phyloP scores from a whole-genome alignment of 208 protist species.

The Crithidia mellificae region DNA sequence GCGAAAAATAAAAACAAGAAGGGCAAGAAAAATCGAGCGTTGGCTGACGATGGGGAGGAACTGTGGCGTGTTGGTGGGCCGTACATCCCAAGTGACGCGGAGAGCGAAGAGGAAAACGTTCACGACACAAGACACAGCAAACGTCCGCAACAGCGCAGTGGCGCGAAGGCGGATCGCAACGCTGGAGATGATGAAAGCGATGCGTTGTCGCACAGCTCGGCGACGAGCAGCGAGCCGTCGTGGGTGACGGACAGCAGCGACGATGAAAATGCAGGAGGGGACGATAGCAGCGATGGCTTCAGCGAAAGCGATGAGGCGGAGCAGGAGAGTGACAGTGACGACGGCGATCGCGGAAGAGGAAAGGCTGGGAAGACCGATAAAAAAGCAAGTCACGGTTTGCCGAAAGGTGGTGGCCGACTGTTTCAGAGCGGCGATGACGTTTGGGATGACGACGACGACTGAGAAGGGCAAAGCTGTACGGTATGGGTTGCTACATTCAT shows the following conservation, averaged over 20 bases:
- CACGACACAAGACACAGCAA: neutral
- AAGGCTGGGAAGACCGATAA: neutral
- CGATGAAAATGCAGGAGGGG: slow-evolving; percentile 1
- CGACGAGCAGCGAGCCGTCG: slow-evolving; percentile 60
- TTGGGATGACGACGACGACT: slow-evolving; percentile 46
- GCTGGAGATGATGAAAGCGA: slow-evolving; percentile 2
- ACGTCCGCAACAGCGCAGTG: neutral
- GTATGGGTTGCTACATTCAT: no score
- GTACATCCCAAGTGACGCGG: slow-evolving; percentile 12
- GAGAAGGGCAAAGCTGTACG: no score
- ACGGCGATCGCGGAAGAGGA: neutral
- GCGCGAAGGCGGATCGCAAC: neutral
- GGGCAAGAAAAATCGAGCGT: slow-evolving; percentile 10
- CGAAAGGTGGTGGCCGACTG: slow-evolving; percentile 33
- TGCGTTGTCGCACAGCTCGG: slow-evolving; percentile 11
- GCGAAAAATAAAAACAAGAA: neutral
- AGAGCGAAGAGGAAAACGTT: neutral
- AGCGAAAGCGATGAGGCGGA: slow-evolving; percentile 5
- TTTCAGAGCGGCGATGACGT: slow-evolving; percentile 55
- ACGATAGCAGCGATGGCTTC: neutral
- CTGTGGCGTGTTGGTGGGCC: slow-evolving; percentile 31
- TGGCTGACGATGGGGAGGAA: slow-evolving; percentile 17
- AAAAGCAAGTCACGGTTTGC: neutral
- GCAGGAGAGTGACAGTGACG: neutral
- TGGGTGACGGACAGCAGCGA: slow-evolving; percentile 57